Base-by-base conservation (phyloP, 1,284 basidiomycete genomes). In the Ganoderma lucidum region DNA sequence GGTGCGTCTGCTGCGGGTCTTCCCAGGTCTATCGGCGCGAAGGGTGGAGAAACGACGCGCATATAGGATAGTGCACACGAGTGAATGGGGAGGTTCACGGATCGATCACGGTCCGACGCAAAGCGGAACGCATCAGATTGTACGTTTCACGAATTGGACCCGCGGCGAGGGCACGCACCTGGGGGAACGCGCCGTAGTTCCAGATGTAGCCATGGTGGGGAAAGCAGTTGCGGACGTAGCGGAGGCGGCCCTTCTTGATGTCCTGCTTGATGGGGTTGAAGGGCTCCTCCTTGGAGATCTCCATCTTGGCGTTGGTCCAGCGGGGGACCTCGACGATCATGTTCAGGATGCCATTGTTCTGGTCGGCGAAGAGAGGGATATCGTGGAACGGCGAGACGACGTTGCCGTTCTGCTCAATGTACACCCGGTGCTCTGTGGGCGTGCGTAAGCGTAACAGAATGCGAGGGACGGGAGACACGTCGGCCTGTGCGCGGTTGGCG, bases 211-310 rank as follows among this genome's bases (percentile, higher is more conserved):
- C 97, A 82, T 99, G 96, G 88, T 99, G 97, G 76, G 96, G 98
- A 94, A 99, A 99, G 85, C 97, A 99, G 91, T 99, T 99, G 83
- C 98, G 94, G 74, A 99, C 98, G 83, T 89, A 99, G 78, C 98
- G 94, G 81, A 99, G 86, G 82, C 95, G 96, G 79, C 96, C 96
- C 85, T 95, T 96, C 86, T 97, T 98, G 81, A 93, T 92, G 81
- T 98, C 96, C 86, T 99, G 98, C 84, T 98, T 96, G 93, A 99
- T 98, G 76, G 97, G 96, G 86, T 99, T 99, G 90, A 99, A 96
- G 41, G 89, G 71, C 83, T 99, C 97, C 80, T 98, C 96, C 85
- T 98, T 99, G 83, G 89, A 96, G 83, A 98, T 98, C 85, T 99
- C 97, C 90, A 98, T 93, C 90, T 98, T 98, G 69, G 96, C 96